Conservation (phyloP, 2,329 filamentous ascomycete species). For the Aspergillus ruber region DNA sequence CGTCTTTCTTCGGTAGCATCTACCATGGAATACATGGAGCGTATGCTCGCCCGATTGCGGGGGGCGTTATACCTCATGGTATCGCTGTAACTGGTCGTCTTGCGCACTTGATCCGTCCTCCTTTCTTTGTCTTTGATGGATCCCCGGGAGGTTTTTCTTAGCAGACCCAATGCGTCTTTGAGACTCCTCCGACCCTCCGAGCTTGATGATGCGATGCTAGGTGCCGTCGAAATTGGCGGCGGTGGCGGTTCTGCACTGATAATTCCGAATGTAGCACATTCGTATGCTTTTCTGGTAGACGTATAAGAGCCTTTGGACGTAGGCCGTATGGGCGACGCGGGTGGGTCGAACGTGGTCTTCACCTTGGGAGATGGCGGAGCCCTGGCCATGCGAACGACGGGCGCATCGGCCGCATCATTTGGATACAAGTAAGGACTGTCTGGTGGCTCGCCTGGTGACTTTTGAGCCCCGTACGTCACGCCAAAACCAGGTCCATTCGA, state of each 20-base stretch:
- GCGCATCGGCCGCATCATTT: slow-evolving; percentile 57
- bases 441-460: slow-evolving; percentile 46
- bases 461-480: slow-evolving; percentile 65
- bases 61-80: slow-evolving; percentile 26
- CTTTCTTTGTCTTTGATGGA: slow-evolving; percentile 31
- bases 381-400: slow-evolving; percentile 74
- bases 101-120: slow-evolving; percentile 26
- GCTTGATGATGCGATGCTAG: slow-evolving; percentile 35
- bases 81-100: slow-evolving; percentile 29
- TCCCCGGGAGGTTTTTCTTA: slow-evolving; percentile 33
- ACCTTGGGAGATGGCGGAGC: slow-evolving; percentile 70
- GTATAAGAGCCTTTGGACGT: slow-evolving; percentile 33
- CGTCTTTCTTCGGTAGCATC: slow-evolving; percentile 35
- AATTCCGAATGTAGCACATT: slow-evolving; percentile 33
- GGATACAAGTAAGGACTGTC: slow-evolving; percentile 46
- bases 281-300: slow-evolving; percentile 26
- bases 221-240: slow-evolving; percentile 26
- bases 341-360: slow-evolving; percentile 44
- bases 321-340: slow-evolving; percentile 25
- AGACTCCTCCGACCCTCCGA: slow-evolving; percentile 34
- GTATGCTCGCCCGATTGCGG: slow-evolving; percentile 32
- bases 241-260: slow-evolving; percentile 36
- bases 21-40: slow-evolving; percentile 37
- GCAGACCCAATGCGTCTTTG: slow-evolving; percentile 26
- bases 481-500: slow-evolving; percentile 49